Conservation (phyloP, 1,139 yeast species). For the Blastobotrys capitulatus region DNA sequence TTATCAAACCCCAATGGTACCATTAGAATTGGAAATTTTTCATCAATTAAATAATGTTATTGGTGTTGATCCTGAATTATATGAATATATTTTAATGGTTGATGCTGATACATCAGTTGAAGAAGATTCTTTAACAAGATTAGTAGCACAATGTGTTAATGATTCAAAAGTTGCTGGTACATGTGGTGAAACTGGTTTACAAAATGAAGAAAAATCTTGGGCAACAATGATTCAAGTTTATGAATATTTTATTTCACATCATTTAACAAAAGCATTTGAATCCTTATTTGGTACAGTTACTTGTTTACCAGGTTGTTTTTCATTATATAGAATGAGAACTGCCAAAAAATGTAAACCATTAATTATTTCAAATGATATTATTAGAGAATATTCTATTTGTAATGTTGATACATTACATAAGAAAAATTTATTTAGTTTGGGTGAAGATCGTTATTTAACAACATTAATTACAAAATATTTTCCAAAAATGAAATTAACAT, state of each 20-base stretch:
- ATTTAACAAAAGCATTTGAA: conserved; percentile 40
- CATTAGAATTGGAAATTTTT: conserved; percentile 38
- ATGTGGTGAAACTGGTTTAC: conserved; percentile 39
- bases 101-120: conserved; percentile 40
- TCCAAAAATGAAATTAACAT: conserved; percentile 36
- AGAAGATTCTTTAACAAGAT: conserved; percentile 35
- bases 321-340: conserved; percentile 37
- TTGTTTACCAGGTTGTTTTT: conserved; percentile 41
- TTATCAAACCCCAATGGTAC: conserved; percentile 36
- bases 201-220: conserved; percentile 36
- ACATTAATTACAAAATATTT: conserved; percentile 38
- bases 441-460: conserved; percentile 41
- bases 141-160: conserved; percentile 36
- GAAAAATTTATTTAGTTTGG: conserved; percentile 39
- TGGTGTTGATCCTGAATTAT: conserved; percentile 40
- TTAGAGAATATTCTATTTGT: conserved; percentile 35
- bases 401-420: conserved; percentile 39
- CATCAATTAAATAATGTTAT: conserved; percentile 39
- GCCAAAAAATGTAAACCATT: conserved; percentile 36
- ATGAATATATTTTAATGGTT: conserved; percentile 37
- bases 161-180: conserved; percentile 38
- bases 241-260: conserved; percentile 40
- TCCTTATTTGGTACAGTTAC: conserved; percentile 39
- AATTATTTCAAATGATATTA: conserved; percentile 35
- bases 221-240: conserved; percentile 41